Conservation (phyloP, 2,329 filamentous ascomycete species). For the Hypoxylon rubiginosum region DNA sequence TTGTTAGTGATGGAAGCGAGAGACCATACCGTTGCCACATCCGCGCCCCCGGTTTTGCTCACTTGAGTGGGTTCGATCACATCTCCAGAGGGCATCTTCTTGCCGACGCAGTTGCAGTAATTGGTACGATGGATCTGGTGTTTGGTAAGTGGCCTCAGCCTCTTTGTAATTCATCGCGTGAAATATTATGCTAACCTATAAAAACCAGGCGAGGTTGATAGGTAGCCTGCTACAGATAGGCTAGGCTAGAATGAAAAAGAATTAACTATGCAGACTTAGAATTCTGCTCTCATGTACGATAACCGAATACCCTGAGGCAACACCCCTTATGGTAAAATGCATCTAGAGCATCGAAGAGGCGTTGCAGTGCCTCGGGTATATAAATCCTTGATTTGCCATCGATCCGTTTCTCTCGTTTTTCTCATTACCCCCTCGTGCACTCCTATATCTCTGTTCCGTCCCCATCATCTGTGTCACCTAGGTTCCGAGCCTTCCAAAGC, state of each 20-base stretch:
- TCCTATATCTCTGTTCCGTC: neutral
- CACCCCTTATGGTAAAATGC: slow-evolving; percentile 30
- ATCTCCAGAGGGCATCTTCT: slow-evolving; percentile 91
- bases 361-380: slow-evolving; percentile 24
- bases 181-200: slow-evolving; percentile 51
- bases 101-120: slow-evolving; percentile 96
- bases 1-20: slow-evolving; percentile 97
- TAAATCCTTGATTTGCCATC: slow-evolving; percentile 24
- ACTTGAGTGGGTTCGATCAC: slow-evolving; percentile 94
- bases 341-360: slow-evolving; percentile 22
- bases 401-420: neutral
- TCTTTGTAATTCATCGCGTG: neutral
- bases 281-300: slow-evolving; percentile 50
- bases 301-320: slow-evolving; percentile 36
- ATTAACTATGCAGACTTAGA: slow-evolving; percentile 32
- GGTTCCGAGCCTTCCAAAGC: neutral
- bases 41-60: slow-evolving; percentile 94
- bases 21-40: slow-evolving; percentile 98
- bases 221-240: slow-evolving; percentile 56
- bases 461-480: neutral
- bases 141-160: slow-evolving; percentile 72
- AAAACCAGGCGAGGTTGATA: slow-evolving; percentile 70
- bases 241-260: slow-evolving; percentile 24
- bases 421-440: neutral
- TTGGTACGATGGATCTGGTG: slow-evolving; percentile 90